phyloP scores from a whole-genome alignment of 2,329 filamentous ascomycete species.

The Lasiodiplodia sp. region DNA sequence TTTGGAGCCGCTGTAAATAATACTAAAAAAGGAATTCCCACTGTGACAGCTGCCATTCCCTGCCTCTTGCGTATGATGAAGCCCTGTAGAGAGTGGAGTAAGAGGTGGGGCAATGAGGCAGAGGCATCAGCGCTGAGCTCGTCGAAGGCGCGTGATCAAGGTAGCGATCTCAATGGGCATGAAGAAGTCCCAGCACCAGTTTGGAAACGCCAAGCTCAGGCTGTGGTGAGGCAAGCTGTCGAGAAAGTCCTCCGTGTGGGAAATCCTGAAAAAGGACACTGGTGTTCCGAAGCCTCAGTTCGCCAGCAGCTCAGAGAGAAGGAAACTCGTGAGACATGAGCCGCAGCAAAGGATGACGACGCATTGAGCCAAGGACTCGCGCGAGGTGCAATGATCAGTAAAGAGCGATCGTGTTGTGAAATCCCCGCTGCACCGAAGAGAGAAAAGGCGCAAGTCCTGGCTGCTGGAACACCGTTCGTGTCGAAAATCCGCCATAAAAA shows the following conservation, averaged over 20 bases:
- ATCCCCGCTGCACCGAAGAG: neutral
- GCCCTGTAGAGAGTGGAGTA: neutral
- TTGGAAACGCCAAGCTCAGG: too few relatives aligned
- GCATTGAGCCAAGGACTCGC: neutral
- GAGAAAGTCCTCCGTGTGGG: neutral
- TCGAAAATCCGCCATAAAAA: neutral
- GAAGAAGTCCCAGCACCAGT: too few relatives aligned
- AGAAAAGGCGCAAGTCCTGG: neutral
- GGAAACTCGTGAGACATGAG: too few relatives aligned
- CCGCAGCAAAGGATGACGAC: neutral
- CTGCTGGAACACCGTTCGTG: neutral
- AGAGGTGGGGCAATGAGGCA: neutral
- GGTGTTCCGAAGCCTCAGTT: neutral
- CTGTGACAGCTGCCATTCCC: neutral
- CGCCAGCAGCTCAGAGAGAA: too few relatives aligned
- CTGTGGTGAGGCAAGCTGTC: too few relatives aligned
- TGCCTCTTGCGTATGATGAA: neutral
- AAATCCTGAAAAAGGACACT: neutral
- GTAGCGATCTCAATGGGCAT: too few relatives aligned
- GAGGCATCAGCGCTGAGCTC: neutral
- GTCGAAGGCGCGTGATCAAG: too few relatives aligned
- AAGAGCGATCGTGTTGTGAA: neutral
- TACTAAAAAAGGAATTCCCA: neutral
- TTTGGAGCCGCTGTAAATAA: neutral
- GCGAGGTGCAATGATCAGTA: neutral